Percentiles rank a stretch among this genome's conserved stretches.
These are phyloP conservation scores for Heterobasidion parviporum DNA, from an alignment of 1,284 basidiomycete species.

Conservation along the genomic window DNA sequence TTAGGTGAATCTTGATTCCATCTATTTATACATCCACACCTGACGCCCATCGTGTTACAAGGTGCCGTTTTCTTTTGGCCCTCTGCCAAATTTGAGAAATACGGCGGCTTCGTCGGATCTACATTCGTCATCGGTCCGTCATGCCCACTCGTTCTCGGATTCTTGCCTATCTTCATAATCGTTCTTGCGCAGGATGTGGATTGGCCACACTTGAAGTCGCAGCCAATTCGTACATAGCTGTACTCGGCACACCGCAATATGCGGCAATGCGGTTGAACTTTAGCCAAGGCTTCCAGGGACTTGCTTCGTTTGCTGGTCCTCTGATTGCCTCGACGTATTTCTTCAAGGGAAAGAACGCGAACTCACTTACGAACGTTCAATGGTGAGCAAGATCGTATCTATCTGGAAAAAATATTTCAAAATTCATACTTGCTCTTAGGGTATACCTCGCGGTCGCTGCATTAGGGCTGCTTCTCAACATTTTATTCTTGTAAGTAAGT, in stretches of 20 bases:
- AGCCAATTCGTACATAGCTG: conserved; percentile 76
- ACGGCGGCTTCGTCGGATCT: conserved; percentile 69
- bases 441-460: conserved; percentile 75
- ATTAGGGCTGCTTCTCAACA: conserved; percentile 53
- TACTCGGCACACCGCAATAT: conserved; percentile 58
- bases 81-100: conserved; percentile 56
- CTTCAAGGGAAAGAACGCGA: conserved; percentile 57
- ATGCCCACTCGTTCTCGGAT: not conserved
- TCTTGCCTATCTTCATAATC: not conserved
- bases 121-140: conserved; percentile 56
- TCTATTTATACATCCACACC: not conserved
- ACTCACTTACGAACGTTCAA: conserved; percentile 63
- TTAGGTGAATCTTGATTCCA: conserved; percentile 30
- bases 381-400: conserved; percentile 31
- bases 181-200: conserved; percentile 48
- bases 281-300: conserved; percentile 77
- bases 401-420: not conserved
- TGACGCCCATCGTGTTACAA: conserved; percentile 8
- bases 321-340: conserved; percentile 75
- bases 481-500: conserved; percentile 52
- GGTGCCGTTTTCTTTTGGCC: conserved; percentile 80
- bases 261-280: conserved; percentile 77
- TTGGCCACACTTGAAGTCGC: conserved; percentile 63
- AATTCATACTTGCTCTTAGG: conserved; percentile 24
- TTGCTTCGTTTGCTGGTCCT: conserved; percentile 74